These are phyloP conservation scores for Penicillium odoratum DNA, from an alignment of 495 filamentous ascomycete species.

Conservation along the genomic window DNA sequence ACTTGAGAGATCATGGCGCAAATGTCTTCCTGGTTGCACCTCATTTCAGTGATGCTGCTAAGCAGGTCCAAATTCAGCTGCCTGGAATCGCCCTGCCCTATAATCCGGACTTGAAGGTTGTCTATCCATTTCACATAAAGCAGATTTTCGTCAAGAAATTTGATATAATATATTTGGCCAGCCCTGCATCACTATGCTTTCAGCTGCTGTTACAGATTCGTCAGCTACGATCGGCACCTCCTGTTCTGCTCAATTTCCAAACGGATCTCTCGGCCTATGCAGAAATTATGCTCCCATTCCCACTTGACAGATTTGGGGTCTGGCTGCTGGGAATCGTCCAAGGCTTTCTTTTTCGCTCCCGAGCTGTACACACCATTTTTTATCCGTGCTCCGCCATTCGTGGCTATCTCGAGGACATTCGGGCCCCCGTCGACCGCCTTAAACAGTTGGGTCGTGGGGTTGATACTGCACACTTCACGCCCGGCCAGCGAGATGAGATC, in stretches of 20 bases:
- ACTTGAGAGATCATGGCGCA: conserved; percentile 56
- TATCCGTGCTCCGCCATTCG: conserved; percentile 59
- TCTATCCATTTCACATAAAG: conserved; percentile 59
- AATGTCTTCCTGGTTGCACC: conserved; percentile 61
- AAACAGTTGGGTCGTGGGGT: conserved; percentile 60
- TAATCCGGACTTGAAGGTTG: conserved; percentile 62
- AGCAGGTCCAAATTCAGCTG: conserved; percentile 35
- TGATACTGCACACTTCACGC: conserved; percentile 56
- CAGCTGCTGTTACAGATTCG: conserved; percentile 61
- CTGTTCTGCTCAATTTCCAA: conserved; percentile 63
- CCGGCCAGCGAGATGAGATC: conserved; percentile 42
- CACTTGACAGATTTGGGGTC: conserved; percentile 54
- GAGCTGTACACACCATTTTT: conserved; percentile 59
- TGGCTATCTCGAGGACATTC: conserved; percentile 52
- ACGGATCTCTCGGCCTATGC: conserved; percentile 65
- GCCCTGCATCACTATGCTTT: conserved; percentile 63
- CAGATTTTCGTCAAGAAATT: conserved; percentile 53
- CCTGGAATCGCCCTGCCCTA: conserved; percentile 63
- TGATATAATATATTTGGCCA: conserved; percentile 62
- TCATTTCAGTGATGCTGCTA: conserved; percentile 29
- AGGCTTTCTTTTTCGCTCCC: conserved; percentile 58
- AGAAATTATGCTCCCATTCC: conserved; percentile 58
- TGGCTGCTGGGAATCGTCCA: conserved; percentile 55
- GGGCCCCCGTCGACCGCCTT: conserved; percentile 50
- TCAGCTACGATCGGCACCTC: conserved; percentile 51